Conservation (phyloP, 768 basidiomycete species). For the Suillus subalutaceus region DNA sequence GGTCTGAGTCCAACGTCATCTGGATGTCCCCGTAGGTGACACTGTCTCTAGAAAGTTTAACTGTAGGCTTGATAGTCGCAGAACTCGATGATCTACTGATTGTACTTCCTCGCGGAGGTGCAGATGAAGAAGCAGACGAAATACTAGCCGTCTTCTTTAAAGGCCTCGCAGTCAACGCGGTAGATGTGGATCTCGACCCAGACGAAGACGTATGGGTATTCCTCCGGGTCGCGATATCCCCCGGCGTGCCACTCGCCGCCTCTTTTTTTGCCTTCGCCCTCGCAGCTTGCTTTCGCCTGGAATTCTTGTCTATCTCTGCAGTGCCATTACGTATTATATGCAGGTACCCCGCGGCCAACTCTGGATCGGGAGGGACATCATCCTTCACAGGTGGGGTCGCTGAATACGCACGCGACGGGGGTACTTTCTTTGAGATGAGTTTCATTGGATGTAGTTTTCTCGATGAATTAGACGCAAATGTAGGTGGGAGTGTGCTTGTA, state of each 20-base stretch:
- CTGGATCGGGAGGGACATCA: background rate
- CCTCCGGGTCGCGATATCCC: background rate
- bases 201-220: background rate
- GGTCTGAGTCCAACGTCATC: background rate
- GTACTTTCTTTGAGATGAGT: conserved; percentile 5
- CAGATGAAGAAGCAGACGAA: background rate
- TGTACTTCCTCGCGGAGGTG: background rate
- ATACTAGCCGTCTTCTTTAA: background rate
- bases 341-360: background rate
- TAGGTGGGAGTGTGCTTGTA: background rate
- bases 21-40: background rate
- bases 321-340: conserved; percentile 25
- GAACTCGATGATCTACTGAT: background rate
- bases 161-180: background rate
- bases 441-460: background rate
- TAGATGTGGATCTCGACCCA: background rate
- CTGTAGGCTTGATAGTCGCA: background rate
- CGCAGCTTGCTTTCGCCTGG: conserved; percentile 27
- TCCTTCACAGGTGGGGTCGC: background rate
- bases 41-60: background rate
- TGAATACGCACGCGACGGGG: conserved; percentile 1
- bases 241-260: conserved; percentile 9
- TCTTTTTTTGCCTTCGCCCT: conserved; percentile 18
- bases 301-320: conserved; percentile 27
- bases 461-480: background rate